These are phyloP conservation scores for Chaetomium fimeti DNA, from an alignment of 495 filamentous ascomycete species.

Conservation along the genomic window DNA sequence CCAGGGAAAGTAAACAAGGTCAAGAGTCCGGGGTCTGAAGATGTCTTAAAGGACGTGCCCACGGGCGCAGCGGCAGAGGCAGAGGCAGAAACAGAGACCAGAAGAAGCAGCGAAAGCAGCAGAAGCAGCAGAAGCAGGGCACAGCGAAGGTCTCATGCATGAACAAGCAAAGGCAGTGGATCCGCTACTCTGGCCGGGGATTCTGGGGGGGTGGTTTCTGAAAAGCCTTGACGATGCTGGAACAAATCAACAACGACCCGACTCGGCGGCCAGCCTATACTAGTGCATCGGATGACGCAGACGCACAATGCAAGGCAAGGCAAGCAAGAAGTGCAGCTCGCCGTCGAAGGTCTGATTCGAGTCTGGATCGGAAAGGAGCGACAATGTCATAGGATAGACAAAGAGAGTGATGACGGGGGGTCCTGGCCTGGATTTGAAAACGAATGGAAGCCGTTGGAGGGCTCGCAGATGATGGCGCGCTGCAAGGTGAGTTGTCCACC, in stretches of 20 bases:
- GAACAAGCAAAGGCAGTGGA: slow-evolving; percentile 29
- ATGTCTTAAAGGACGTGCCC: slow-evolving; percentile 29
- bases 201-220: background rate
- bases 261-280: slow-evolving; percentile 14
- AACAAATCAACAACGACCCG: slow-evolving; percentile 22
- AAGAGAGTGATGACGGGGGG: slow-evolving; percentile 21
- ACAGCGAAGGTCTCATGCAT: slow-evolving; percentile 36
- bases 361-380: slow-evolving; percentile 14
- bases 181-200: slow-evolving; percentile 11
- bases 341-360: background rate
- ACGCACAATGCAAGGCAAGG: slow-evolving; percentile 17
- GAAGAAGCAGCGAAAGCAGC: slow-evolving; percentile 16
- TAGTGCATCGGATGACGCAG: slow-evolving; percentile 21
- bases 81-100: too few relatives aligned
- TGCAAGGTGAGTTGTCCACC: slow-evolving; percentile 54
- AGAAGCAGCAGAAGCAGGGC: slow-evolving; percentile 23
- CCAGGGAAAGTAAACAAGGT: slow-evolving; percentile 13
- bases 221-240: slow-evolving; percentile 1
- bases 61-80: too few relatives aligned
- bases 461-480: slow-evolving; percentile 37
- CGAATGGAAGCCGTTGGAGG: slow-evolving; percentile 38
- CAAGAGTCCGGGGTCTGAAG: slow-evolving; percentile 23
- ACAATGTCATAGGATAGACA: slow-evolving; percentile 29
- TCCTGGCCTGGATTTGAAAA: slow-evolving; percentile 4
- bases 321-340: slow-evolving; percentile 19